These are phyloP conservation scores for Macrolepiota albuminosa DNA, from an alignment of 768 basidiomycete genomes.

Conservation along the genomic window DNA sequence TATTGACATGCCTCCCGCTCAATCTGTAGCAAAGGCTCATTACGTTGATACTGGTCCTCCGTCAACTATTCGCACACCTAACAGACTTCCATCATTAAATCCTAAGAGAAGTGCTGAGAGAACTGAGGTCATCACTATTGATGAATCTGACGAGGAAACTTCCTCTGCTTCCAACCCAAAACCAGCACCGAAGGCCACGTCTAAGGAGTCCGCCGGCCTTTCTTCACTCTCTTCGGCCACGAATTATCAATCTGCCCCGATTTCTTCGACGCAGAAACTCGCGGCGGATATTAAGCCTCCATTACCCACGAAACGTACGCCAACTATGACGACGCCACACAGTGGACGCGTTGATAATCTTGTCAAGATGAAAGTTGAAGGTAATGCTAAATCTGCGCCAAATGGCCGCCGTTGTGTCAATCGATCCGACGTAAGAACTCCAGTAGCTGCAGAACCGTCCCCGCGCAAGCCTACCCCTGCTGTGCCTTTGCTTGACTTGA, in stretches of 20 bases:
- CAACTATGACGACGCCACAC: not conserved
- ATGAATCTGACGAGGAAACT: conserved; percentile 5
- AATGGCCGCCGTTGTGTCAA: not conserved
- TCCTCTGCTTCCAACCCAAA: not conserved
- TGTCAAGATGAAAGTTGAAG: conserved; percentile 5
- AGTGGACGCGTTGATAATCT: not conserved
- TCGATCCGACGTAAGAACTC: not conserved
- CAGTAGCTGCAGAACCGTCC: not conserved
- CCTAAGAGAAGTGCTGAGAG: not conserved
- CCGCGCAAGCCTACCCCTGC: not conserved
- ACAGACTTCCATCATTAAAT: not conserved
- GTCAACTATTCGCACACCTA: not conserved
- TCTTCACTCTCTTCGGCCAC: not conserved
- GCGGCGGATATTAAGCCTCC: not conserved
- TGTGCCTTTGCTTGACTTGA: not conserved
- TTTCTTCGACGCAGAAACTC: not conserved
- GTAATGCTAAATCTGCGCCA: not conserved
- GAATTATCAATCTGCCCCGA: not conserved
- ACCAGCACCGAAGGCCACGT: not conserved
- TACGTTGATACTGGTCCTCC: not conserved
- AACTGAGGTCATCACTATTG: not conserved
- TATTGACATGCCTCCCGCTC: not conserved
- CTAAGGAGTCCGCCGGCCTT: not conserved
- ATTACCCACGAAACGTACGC: not conserved
- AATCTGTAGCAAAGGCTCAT: not conserved